phyloP scores from a whole-genome alignment of 1,139 yeast genomes.

The Candida mesenterica region DNA sequence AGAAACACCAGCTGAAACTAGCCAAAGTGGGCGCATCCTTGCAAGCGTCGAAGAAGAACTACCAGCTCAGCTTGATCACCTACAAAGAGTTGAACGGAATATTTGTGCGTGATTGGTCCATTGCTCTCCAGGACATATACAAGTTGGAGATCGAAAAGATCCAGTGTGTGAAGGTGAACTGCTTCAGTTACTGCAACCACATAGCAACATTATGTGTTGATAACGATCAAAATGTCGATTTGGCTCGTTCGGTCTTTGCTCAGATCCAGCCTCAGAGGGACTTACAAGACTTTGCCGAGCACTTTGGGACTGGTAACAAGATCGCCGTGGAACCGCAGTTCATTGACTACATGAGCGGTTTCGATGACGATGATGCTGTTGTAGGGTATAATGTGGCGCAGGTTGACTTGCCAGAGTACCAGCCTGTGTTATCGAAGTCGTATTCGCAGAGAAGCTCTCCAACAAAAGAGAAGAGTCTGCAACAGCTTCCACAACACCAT shows the following conservation, averaged over 20 bases:
- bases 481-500: constrained; percentile 1
- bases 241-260: constrained; percentile 65
- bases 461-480: constrained; percentile 4
- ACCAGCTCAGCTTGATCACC: constrained; percentile 56
- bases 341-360: constrained; percentile 41
- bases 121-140: constrained; percentile 67
- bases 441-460: constrained; percentile 15
- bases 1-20: constrained; percentile 61
- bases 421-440: constrained; percentile 33
- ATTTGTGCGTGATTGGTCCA: constrained; percentile 81
- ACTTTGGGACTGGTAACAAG: constrained; percentile 65
- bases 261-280: constrained; percentile 65
- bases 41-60: constrained; percentile 51
- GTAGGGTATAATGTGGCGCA: constrained; percentile 25
- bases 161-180: constrained; percentile 67
- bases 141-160: constrained; percentile 77
- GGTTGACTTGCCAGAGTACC: constrained; percentile 36
- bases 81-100: constrained; percentile 66
- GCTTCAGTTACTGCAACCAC: constrained; percentile 82
- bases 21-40: constrained; percentile 53
- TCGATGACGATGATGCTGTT: constrained; percentile 22
- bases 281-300: constrained; percentile 52
- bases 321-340: constrained; percentile 55
- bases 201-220: constrained; percentile 76
- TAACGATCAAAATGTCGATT: constrained; percentile 74